Percentiles rank a stretch among this genome's conserved stretches.
Conservation (phyloP, 192 early-diverging fungal genomes). For the Ramicandelaber brevisporus region DNA sequence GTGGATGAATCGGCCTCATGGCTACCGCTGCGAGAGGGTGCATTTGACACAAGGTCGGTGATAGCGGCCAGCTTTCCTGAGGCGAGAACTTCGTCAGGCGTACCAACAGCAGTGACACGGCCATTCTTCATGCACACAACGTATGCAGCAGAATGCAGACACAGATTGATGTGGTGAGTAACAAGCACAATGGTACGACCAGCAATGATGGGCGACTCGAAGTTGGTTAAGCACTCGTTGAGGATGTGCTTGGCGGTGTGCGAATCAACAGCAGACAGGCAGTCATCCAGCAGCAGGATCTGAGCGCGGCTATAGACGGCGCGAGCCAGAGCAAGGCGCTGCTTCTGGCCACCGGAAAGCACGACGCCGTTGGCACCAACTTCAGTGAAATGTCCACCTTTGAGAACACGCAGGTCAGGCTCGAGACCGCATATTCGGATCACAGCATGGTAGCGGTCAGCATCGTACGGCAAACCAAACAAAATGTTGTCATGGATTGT, state of each 20-base stretch:
- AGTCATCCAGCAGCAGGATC: slow-evolving; percentile 46
- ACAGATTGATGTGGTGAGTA: slow-evolving; percentile 56
- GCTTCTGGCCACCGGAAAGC: slow-evolving; percentile 31
- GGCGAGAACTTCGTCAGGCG: slow-evolving; percentile 19
- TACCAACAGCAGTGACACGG: slow-evolving; percentile 21
- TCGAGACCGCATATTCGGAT: slow-evolving; percentile 29
- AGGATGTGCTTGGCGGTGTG: slow-evolving; percentile 12
- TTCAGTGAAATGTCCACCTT: slow-evolving; percentile 28
- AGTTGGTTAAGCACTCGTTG: slow-evolving; percentile 7
- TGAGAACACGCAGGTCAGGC: slow-evolving; percentile 23
- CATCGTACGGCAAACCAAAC: slow-evolving; percentile 26
- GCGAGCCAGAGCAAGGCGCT: slow-evolving; percentile 37
- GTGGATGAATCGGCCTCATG: too few relatives aligned
- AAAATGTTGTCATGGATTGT: slow-evolving; percentile 32
- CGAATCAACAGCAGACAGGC: slow-evolving; percentile 19
- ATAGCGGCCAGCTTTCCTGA: slow-evolving; percentile 14
- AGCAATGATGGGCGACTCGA: slow-evolving; percentile 36
- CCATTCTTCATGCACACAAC: slow-evolving; percentile 37
- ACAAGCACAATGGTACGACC: slow-evolving; percentile 67
- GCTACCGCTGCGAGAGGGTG: too few relatives aligned
- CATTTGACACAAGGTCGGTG: too few relatives aligned
- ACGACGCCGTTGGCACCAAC: slow-evolving; percentile 26
- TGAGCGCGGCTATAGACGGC: slow-evolving; percentile 33
- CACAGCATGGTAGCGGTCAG: slow-evolving; percentile 21
- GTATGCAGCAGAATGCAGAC: slow-evolving; percentile 21